Percentiles rank a stretch among this genome's conserved stretches.
Evolutionary conservation across 2,329 filamentous ascomycete genomes (phyloP).

Genomic region (Curvularia eragrostidis): DNA sequence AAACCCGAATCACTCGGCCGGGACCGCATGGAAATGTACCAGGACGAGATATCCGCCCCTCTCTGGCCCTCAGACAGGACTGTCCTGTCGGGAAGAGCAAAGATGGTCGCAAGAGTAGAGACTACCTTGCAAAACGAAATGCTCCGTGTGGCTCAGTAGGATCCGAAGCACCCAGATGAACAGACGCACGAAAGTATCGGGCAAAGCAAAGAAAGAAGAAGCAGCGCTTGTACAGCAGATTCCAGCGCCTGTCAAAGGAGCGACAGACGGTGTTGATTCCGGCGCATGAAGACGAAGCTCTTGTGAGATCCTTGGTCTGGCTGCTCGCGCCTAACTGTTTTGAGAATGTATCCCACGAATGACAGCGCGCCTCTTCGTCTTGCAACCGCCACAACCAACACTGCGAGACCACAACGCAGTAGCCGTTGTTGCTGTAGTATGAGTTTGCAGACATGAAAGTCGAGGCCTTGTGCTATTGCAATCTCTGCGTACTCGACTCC

Average conservation of each 20-base stretch:
- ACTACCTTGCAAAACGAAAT: constrained; percentile 39
- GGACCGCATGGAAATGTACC: constrained; percentile 22
- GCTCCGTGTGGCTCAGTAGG: constrained; percentile 35
- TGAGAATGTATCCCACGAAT: constrained; percentile 20
- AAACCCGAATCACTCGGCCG: constrained; percentile 23
- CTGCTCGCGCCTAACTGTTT: constrained; percentile 19
- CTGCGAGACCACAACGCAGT: not conserved
- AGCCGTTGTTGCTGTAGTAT: not conserved
- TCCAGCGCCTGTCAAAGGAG: constrained; percentile 25
- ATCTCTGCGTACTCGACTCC: not conserved
- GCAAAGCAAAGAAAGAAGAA: constrained; percentile 9
- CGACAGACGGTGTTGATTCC: constrained; percentile 25
- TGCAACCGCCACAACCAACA: constrained; percentile 6
- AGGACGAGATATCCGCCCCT: not conserved
- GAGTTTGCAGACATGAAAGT: not conserved
- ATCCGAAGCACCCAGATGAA: constrained; percentile 4
- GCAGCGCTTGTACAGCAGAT: constrained; percentile 13
- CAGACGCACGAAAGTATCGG: constrained; percentile 2
- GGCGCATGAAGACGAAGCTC: constrained; percentile 35
- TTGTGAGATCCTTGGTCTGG: constrained; percentile 24
- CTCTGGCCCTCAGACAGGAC: not conserved
- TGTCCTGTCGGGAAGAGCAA: constrained; percentile 18
- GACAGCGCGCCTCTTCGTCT: constrained; percentile 11
- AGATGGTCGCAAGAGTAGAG: constrained; percentile 25
- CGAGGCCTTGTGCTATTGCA: not conserved